Percentiles rank a stretch among this genome's conserved stretches.
These are phyloP conservation scores for Trypanosoma mega DNA, from an alignment of 208 protist species.

Conservation along the genomic window DNA sequence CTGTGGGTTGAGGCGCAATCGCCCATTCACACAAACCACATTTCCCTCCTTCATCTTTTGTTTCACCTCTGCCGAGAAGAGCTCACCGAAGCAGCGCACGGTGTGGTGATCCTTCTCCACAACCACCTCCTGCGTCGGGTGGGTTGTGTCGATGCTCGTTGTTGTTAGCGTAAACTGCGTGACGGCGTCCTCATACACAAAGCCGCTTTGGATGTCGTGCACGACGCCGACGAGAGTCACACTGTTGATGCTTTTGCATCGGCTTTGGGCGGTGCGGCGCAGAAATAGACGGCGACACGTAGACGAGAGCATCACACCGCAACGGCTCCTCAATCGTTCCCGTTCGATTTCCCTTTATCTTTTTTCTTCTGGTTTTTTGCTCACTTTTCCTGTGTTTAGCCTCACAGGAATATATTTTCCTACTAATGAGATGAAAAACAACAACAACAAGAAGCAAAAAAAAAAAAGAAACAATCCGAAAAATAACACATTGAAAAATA, in stretches of 20 bases:
- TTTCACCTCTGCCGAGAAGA: constrained; percentile 80
- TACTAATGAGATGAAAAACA: neutral
- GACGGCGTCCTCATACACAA: constrained; percentile 90
- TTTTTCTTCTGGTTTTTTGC: neutral
- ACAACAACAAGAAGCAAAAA: constrained; percentile 5
- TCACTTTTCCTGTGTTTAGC: neutral
- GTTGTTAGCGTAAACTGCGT: constrained; percentile 92
- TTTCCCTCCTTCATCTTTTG: constrained; percentile 76
- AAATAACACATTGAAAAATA: too few species aligned
- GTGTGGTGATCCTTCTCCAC: constrained; percentile 93
- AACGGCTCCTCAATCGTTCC: neutral
- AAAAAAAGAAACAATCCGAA: neutral
- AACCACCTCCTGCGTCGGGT: constrained; percentile 66
- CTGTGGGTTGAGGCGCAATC: constrained; percentile 88
- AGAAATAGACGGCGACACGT: constrained; percentile 18
- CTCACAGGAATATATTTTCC: neutral
- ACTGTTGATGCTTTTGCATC: constrained; percentile 71
- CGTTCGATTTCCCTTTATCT: neutral
- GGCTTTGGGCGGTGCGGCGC: neutral
- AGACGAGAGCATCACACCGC: constrained; percentile 6
- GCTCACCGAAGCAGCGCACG: constrained; percentile 88
- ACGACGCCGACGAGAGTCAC: constrained; percentile 90
- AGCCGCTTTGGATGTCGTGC: constrained; percentile 89
- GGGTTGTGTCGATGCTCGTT: constrained; percentile 82
- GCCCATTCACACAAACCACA: constrained; percentile 85